These are phyloP conservation scores for Sclerotinia minor DNA, from an alignment of 2,329 filamentous ascomycete genomes.

Conservation along the genomic window DNA sequence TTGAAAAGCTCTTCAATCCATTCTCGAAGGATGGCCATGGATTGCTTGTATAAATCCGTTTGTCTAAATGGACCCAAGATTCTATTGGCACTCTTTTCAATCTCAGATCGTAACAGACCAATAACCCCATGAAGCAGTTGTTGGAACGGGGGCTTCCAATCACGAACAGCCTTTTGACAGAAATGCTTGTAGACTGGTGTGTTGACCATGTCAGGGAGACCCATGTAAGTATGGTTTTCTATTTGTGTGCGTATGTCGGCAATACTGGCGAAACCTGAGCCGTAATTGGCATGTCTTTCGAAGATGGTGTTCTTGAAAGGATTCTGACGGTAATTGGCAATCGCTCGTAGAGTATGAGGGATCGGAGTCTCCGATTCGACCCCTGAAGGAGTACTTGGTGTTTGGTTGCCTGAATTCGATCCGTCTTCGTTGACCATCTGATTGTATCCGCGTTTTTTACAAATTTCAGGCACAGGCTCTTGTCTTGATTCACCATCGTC, in stretches of 20 bases:
- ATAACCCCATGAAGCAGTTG: conserved; percentile 49
- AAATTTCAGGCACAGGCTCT: background rate
- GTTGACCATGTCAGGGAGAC: conserved; percentile 59
- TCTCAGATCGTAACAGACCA: conserved; percentile 46
- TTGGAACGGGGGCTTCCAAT: conserved; percentile 58
- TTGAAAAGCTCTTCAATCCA: conserved; percentile 26
- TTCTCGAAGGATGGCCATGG: conserved; percentile 20
- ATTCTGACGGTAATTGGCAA: background rate
- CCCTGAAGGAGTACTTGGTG: background rate
- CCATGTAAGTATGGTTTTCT: conserved; percentile 55
- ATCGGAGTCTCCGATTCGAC: background rate
- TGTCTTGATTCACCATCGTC: conserved; percentile 22
- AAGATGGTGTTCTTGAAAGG: conserved; percentile 9
- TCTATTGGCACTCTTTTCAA: conserved; percentile 36
- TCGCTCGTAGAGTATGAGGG: background rate
- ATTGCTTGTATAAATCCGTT: conserved; percentile 27
- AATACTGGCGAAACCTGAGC: conserved; percentile 30
- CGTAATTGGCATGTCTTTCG: conserved; percentile 10
- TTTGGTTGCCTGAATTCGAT: background rate
- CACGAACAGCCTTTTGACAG: conserved; percentile 55
- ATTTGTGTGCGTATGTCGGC: conserved; percentile 56
- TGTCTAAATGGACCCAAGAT: conserved; percentile 26
- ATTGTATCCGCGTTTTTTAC: background rate
- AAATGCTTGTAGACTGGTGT: conserved; percentile 61
- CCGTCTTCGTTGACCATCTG: background rate